Conservation (phyloP, 2,329 filamentous ascomycete species). For the Bretziella fagacearum region DNA sequence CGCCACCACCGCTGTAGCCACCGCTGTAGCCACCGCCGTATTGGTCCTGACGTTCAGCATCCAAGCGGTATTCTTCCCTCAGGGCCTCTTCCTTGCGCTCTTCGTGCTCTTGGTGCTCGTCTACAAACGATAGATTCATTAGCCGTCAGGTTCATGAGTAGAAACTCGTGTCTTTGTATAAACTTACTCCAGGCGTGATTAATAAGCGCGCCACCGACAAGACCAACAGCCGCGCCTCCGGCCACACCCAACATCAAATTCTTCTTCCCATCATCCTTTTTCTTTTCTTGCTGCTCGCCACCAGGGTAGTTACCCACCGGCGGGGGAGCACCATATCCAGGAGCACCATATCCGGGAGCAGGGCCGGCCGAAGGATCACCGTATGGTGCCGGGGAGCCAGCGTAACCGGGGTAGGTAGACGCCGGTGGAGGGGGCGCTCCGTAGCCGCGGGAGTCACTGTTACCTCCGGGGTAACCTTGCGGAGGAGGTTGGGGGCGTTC, state of each 20-base stretch:
- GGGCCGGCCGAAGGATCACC: too few relatives aligned
- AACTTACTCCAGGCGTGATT: conserved; percentile 37
- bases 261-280: conserved; percentile 31
- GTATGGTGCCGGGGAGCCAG: not conserved
- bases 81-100: conserved; percentile 1
- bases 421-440: conserved; percentile 5
- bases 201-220: conserved; percentile 39
- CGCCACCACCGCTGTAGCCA: conserved; percentile 20
- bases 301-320: conserved; percentile 13
- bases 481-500: conserved; percentile 30
- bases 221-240: conserved; percentile 40
- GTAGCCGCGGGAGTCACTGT: conserved; percentile 9
- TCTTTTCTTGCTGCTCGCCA: conserved; percentile 18
- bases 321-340: conserved; percentile 14
- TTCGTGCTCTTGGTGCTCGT: conserved; percentile 10
- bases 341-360: not conserved
- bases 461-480: conserved; percentile 1
- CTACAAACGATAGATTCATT: too few relatives aligned
- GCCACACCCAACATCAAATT: conserved; percentile 41
- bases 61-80: conserved; percentile 5
- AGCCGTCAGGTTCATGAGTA: too few relatives aligned
- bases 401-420: conserved; percentile 6
- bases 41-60: conserved; percentile 8
- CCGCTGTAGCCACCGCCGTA: conserved; percentile 8
- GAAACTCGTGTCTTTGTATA: not conserved